Evolutionary conservation across 2,329 filamentous ascomycete genomes (phyloP).

Genomic region (Phyllosticta citrichinensis): DNA sequence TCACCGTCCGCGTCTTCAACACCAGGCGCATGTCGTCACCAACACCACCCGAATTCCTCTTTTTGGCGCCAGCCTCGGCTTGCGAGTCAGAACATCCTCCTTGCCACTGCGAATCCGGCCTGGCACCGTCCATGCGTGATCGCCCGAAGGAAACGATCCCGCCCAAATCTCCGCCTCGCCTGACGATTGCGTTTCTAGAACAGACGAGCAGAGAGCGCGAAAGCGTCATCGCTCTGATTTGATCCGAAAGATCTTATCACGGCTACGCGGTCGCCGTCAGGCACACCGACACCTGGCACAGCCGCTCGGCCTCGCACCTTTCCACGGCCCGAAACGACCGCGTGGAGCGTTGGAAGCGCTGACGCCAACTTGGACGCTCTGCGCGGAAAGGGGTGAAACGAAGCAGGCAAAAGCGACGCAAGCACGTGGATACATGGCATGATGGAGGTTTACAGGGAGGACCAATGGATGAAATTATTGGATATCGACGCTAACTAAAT

Average conservation of each 20-base stretch:
- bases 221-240: background rate
- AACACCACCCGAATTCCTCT: background rate
- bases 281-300: background rate
- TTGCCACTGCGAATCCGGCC: background rate
- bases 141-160: background rate
- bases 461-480: background rate
- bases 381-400: background rate
- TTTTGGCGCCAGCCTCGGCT: background rate
- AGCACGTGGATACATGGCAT: background rate
- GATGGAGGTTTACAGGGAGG: background rate
- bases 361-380: background rate
- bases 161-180: background rate
- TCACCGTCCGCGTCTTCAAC: background rate
- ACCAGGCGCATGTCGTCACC: background rate
- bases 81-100: background rate
- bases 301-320: background rate
- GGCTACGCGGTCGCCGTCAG: background rate
- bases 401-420: background rate
- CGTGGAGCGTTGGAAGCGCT: background rate
- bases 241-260: background rate
- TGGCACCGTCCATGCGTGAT: background rate
- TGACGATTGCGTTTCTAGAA: background rate
- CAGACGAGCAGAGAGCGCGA: background rate
- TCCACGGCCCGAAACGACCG: background rate
- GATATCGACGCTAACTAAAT: background rate